Evolutionary conservation across 805 yeast genomes (phyloP).

Genomic region (Kockiozyma suomiensis): DNA sequence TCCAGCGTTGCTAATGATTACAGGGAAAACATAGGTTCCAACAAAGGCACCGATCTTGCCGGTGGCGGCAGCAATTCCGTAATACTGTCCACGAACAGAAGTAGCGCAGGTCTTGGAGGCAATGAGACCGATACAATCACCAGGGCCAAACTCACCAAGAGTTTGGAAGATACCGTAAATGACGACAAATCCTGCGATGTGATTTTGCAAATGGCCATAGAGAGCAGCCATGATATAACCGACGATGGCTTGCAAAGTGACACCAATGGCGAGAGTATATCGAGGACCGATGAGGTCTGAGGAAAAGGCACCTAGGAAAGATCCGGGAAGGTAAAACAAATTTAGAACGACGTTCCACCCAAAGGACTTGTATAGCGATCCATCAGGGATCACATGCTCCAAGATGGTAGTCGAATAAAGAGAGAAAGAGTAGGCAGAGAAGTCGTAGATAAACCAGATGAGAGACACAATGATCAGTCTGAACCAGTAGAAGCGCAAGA

Average conservation of each 20-base stretch:
- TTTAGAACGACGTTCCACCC: constrained; percentile 93
- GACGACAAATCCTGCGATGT: constrained; percentile 78
- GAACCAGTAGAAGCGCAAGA: constrained; percentile 82
- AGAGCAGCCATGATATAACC: constrained; percentile 84
- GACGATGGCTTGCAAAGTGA: constrained; percentile 68
- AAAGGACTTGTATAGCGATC: constrained; percentile 69
- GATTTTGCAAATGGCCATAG: constrained; percentile 56
- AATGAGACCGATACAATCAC: constrained; percentile 85
- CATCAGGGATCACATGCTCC: constrained; percentile 55
- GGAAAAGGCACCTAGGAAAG: constrained; percentile 78
- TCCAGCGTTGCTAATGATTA: constrained; percentile 62
- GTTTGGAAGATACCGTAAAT: constrained; percentile 86
- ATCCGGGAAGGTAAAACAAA: constrained; percentile 87
- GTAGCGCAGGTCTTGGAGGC: constrained; percentile 87
- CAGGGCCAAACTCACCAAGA: constrained; percentile 92
- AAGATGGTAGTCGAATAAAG: constrained; percentile 77
- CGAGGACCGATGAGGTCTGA: constrained; percentile 95
- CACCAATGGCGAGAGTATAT: constrained; percentile 70
- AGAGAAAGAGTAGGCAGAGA: constrained; percentile 84
- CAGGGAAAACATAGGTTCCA: constrained; percentile 87
- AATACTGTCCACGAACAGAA: constrained; percentile 86
- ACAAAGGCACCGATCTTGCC: constrained; percentile 94
- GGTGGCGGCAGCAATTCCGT: constrained; percentile 86
- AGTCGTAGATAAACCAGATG: constrained; percentile 92
- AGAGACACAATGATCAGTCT: constrained; percentile 69